Evolutionary conservation across 208 protist genomes (phyloP).

Genomic region (Trypanosoma avium): DNA sequence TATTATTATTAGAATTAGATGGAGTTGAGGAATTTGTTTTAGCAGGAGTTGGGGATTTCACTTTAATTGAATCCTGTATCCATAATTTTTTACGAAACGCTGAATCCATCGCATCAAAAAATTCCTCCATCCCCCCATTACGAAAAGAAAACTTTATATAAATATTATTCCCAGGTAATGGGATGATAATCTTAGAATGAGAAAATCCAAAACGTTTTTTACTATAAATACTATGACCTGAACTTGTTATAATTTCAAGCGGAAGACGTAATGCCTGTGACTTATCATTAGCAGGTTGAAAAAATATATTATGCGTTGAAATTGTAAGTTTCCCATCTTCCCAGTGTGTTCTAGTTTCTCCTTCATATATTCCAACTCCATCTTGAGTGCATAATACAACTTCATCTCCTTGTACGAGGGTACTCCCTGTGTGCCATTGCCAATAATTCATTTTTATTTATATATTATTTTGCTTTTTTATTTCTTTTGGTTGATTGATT

Average conservation of each 20-base stretch:
- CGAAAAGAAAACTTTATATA: constrained; percentile 63
- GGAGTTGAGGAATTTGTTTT: not conserved
- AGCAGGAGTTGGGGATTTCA: not conserved
- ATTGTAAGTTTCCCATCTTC: constrained; percentile 62
- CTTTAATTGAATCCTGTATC: constrained; percentile 7
- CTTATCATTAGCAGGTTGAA: constrained; percentile 23
- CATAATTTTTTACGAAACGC: constrained; percentile 49
- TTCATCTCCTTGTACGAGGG: constrained; percentile 41
- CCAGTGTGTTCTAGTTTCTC: constrained; percentile 50
- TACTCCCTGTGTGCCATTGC: constrained; percentile 30
- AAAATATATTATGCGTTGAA: constrained; percentile 67
- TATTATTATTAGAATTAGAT: not conserved
- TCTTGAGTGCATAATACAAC: constrained; percentile 46
- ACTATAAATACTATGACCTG: constrained; percentile 32
- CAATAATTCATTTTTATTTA: constrained; percentile 50
- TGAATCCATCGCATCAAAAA: constrained; percentile 39
- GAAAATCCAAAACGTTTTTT: constrained; percentile 42
- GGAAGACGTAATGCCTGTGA: constrained; percentile 41
- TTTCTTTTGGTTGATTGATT: not conserved
- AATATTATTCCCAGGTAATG: constrained; percentile 33
- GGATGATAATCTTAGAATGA: constrained; percentile 64
- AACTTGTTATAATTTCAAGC: constrained; percentile 38
- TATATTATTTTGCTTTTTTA: not conserved
- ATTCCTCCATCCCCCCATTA: constrained; percentile 48
- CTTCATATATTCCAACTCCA: constrained; percentile 57